Base-by-base conservation (phyloP, 2,329 filamentous ascomycete genomes). In the Juglanconis juglandina region DNA sequence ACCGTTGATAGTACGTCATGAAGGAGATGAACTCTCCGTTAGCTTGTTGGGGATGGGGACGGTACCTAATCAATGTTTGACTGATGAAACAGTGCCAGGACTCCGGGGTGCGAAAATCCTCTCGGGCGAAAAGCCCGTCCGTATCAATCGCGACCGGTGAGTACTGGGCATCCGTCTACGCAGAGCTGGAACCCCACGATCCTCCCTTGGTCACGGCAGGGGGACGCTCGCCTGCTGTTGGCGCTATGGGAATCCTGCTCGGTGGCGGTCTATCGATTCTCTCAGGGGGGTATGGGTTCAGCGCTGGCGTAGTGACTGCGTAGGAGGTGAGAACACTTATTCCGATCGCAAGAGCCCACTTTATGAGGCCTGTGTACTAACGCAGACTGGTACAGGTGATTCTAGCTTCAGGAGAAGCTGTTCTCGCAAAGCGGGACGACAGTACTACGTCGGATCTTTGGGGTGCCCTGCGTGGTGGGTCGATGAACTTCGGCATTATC, bases 401-500 rank as follows among this genome's bases (percentile, higher is more conserved):
- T 14, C 41, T 44, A 58, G 56, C 33, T 58, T 30, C 56, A 34
- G 56, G 56, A 3, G 56, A 58, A 3, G n/a, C 53, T 3, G 49
- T 58, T n/a, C 56, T 39, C 33, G 56, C 42, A 11, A 11, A 32
- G n/a, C 56, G 56, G 7, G 42, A 58, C 41, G 56, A 58, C n/a
- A 39, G 33, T 4, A 11, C 30, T 13, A 53, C 41, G 30, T 13
- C 37, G 24, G 56, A 58, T 11, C 37, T 58, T 0, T 58, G 56
- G 47, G 56, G 52, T 14, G 56, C 50, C 2, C 44, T 59, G 3
- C 56, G 51, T 4, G 32, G 51, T 34, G 51, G 51, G 11, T 58
- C 56, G 1, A 58, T 49, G 8, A 59, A 59, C 42, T 59, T 59
- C 42, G 56, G 50, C 9, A 53, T 59, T 34, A 41, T 53, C 32